Evolutionary conservation across 306 rosid genomes (phyloP).

Genomic region (Cicer arietinum): DNA sequence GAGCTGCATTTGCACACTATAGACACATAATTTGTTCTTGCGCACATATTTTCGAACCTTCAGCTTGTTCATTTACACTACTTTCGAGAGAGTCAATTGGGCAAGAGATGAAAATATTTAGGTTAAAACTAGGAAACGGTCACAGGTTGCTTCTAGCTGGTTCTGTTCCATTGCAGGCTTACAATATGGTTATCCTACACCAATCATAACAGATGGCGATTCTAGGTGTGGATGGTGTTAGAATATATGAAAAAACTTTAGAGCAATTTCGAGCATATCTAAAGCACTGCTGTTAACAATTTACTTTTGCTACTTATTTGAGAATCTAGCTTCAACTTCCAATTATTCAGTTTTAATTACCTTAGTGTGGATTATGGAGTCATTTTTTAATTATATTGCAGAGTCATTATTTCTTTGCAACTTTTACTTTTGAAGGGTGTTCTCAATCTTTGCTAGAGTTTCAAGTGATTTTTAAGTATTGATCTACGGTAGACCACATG

Average conservation of each 20-base stretch:
- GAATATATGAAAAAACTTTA: background rate
- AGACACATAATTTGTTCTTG: background rate
- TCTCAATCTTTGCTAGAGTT: too few relatives aligned
- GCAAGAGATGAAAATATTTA: background rate
- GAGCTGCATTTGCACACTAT: slow-evolving; percentile 23
- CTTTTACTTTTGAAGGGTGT: too few relatives aligned
- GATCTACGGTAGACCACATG: too few relatives aligned
- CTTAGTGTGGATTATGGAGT: background rate
- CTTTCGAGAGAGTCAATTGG: background rate
- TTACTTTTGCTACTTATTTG: slow-evolving; percentile 34
- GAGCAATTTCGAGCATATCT: background rate
- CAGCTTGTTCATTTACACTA: slow-evolving; percentile 23
- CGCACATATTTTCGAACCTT: background rate
- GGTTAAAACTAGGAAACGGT: background rate
- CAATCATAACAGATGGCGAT: background rate
- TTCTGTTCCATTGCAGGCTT: background rate
- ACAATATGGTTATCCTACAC: background rate
- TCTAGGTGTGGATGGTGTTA: background rate
- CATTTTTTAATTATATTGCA: background rate
- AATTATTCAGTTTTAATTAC: slow-evolving; percentile 9
- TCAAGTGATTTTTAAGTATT: too few relatives aligned
- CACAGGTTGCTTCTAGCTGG: background rate
- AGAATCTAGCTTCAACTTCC: slow-evolving; percentile 32
- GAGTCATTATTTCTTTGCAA: too few relatives aligned
- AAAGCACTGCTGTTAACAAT: slow-evolving; percentile 29